Percentiles rank a stretch among this genome's conserved stretches.
Evolutionary conservation across 495 filamentous ascomycete genomes (phyloP).

Genomic region (Letharia lupina): DNA sequence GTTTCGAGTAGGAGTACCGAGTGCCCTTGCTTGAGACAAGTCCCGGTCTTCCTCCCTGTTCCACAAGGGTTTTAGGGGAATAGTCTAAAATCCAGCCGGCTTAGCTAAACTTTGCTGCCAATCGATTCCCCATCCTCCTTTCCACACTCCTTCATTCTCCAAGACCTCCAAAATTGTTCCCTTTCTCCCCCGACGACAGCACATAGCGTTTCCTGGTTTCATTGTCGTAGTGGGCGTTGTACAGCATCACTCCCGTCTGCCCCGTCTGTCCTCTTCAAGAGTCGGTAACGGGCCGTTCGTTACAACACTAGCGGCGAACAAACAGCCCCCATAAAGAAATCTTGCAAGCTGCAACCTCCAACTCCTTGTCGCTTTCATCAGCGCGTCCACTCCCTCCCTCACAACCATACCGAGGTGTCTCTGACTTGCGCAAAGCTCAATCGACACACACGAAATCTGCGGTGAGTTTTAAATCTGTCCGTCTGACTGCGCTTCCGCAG

Average conservation of each 20-base stretch:
- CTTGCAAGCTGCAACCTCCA: background rate
- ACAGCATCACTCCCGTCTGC: background rate
- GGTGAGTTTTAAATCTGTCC: background rate
- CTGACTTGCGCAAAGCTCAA: background rate
- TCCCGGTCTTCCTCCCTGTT: too few species aligned
- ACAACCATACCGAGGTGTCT: background rate
- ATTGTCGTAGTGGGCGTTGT: background rate
- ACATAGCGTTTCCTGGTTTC: background rate
- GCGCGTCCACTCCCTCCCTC: background rate
- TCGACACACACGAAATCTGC: background rate
- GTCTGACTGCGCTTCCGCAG: conserved; percentile 1
- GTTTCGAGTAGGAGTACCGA: background rate
- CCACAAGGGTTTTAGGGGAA: background rate
- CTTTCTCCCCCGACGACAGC: background rate
- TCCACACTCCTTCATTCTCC: conserved; percentile 1
- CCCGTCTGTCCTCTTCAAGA: background rate
- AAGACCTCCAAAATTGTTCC: background rate
- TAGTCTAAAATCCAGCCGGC: background rate
- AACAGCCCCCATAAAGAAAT: conserved; percentile 9
- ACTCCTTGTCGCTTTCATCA: conserved; percentile 12
- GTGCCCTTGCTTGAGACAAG: background rate
- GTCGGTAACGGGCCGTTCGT: conserved; percentile 4
- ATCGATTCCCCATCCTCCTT: conserved; percentile 11
- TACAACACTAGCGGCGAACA: conserved; percentile 7
- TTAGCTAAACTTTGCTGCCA: background rate